phyloP scores from a whole-genome alignment of 2,329 filamentous ascomycete species.

The Diaporthe capsici region DNA sequence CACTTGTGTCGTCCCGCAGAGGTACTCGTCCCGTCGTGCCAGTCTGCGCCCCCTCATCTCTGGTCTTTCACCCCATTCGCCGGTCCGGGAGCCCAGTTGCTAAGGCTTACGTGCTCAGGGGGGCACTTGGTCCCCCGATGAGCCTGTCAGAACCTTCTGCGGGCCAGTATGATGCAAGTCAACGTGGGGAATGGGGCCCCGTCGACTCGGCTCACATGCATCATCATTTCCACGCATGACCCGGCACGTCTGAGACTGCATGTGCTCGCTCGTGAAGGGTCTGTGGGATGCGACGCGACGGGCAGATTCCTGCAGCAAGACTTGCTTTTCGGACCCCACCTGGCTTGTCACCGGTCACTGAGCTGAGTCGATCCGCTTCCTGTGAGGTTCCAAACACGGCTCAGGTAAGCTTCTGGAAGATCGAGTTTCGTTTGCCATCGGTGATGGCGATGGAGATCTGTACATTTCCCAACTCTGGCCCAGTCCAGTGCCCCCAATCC shows the following conservation, averaged over 20 bases:
- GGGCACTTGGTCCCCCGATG: slow-evolving; percentile 25
- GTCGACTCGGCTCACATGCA: slow-evolving; percentile 27
- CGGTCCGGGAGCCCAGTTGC: slow-evolving; percentile 21
- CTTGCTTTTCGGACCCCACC: neutral
- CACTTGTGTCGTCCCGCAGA: slow-evolving; percentile 4
- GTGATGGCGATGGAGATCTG: slow-evolving; percentile 18
- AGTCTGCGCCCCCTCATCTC: slow-evolving; percentile 17
- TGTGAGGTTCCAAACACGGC: slow-evolving; percentile 5
- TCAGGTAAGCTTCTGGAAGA: slow-evolving; percentile 32
- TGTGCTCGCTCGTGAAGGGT: slow-evolving; percentile 26
- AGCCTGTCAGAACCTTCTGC: slow-evolving; percentile 40
- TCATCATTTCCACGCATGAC: slow-evolving; percentile 31
- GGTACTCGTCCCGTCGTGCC: slow-evolving; percentile 11
- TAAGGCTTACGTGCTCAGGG: slow-evolving; percentile 26
- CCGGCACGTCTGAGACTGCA: slow-evolving; percentile 31
- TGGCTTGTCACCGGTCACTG: neutral
- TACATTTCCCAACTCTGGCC: slow-evolving; percentile 18
- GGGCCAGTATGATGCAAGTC: slow-evolving; percentile 37
- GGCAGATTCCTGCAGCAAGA: slow-evolving; percentile 16
- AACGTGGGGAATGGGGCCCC: slow-evolving; percentile 39
- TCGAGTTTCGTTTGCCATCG: slow-evolving; percentile 24
- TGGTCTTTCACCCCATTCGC: slow-evolving; percentile 24
- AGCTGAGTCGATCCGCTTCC: slow-evolving; percentile 3
- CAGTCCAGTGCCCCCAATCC: neutral
- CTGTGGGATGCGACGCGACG: slow-evolving; percentile 5